Conservation (phyloP, 2,329 filamentous ascomycete genomes). For the Colletotrichum somersetense region DNA sequence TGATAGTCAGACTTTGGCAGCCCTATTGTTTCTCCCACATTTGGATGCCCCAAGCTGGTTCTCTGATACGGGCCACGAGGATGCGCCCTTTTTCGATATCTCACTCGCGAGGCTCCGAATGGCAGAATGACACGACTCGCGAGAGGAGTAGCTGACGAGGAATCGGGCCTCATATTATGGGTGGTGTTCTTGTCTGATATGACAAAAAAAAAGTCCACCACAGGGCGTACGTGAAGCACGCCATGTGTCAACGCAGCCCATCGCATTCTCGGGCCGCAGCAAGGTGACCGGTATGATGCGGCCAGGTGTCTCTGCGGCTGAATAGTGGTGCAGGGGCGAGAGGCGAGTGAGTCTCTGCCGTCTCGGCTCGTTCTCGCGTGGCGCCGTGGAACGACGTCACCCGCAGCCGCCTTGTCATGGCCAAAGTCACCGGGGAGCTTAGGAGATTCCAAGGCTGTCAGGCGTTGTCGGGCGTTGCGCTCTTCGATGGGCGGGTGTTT, state of each 20-base stretch:
- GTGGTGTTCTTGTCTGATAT: too few species aligned
- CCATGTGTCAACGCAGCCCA: background rate
- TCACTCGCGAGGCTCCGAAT: background rate
- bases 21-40: background rate
- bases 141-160: background rate
- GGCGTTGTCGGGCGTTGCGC: background rate
- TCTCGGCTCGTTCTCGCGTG: background rate
- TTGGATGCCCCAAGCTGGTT: background rate
- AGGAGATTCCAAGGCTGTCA: background rate
- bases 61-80: background rate
- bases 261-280: background rate
- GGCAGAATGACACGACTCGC: background rate
- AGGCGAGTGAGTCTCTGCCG: too few species aligned
- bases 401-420: too few species aligned
- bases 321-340: background rate
- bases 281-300: background rate
- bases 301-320: too few species aligned
- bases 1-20: too few species aligned
- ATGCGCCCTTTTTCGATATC: background rate
- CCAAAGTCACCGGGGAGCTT: background rate
- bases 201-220: background rate
- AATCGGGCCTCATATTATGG: background rate
- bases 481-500: background rate
- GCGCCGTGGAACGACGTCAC: background rate
- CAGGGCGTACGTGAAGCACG: background rate